Percentiles rank a stretch among this genome's conserved stretches.
Conservation (phyloP, 352 stramenopile genomes). For the Pythium dissimile region DNA sequence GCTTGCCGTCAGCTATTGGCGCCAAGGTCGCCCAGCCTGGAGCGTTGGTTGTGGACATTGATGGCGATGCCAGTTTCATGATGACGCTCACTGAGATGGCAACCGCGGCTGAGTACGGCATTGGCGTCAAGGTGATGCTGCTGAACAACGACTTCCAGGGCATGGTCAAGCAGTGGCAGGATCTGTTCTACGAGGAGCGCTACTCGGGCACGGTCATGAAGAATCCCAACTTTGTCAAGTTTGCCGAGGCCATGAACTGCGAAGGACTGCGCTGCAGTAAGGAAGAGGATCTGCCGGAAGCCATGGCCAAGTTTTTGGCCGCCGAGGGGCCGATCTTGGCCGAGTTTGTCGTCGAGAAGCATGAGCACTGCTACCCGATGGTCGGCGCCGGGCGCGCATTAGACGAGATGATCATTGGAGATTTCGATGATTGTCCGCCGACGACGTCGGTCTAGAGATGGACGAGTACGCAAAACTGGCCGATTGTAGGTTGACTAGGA, state of each 20-base stretch:
- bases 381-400: constrained; percentile 88
- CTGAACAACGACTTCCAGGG: constrained; percentile 97
- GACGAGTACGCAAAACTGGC: no score
- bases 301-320: constrained; percentile 92
- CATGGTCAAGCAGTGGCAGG: constrained; percentile 98
- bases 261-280: constrained; percentile 87
- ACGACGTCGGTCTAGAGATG: constrained; percentile 87
- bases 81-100: constrained; percentile 97
- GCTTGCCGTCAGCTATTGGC: constrained; percentile 91
- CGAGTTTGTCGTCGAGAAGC: constrained; percentile 93
- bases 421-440: constrained; percentile 91
- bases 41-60: constrained; percentile 87
- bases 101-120: constrained; percentile 92
- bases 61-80: constrained; percentile 95
- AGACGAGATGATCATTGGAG: constrained; percentile 96
- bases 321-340: constrained; percentile 92
- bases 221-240: constrained; percentile 93
- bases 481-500: no score
- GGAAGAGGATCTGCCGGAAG: constrained; percentile 86
- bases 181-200: constrained; percentile 95
- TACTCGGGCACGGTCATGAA: constrained; percentile 90
- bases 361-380: constrained; percentile 94
- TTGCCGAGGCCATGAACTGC: constrained; percentile 93
- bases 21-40: constrained; percentile 92
- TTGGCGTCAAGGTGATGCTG: constrained; percentile 94